Conservation (phyloP, 2,329 filamentous ascomycete genomes). For the Aspergillus felis region DNA sequence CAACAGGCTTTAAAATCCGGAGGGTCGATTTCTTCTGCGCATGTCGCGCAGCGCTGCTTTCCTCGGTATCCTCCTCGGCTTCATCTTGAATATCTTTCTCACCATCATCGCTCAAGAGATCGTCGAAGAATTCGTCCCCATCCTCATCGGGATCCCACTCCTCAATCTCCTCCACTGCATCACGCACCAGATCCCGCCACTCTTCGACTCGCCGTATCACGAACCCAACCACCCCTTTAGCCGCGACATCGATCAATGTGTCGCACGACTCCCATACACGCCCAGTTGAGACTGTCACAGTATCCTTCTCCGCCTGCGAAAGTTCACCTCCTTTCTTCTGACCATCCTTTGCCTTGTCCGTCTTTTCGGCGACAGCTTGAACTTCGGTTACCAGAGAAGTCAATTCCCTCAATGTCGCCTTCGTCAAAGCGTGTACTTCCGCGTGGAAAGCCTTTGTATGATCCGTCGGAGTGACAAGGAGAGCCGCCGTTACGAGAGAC, state of each 20-base stretch:
- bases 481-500: slow-evolving; percentile 66
- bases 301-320: slow-evolving; percentile 38
- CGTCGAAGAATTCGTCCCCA: slow-evolving; percentile 52
- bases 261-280: slow-evolving; percentile 84
- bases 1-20: slow-evolving; percentile 41
- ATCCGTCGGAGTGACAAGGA: slow-evolving; percentile 57
- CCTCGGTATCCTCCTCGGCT: slow-evolving; percentile 19
- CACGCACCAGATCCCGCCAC: slow-evolving; percentile 70
- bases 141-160: slow-evolving; percentile 77
- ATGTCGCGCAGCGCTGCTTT: slow-evolving; percentile 32
- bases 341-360: slow-evolving; percentile 39
- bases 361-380: slow-evolving; percentile 42
- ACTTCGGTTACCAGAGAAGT: slow-evolving; percentile 58
- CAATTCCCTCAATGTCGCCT: slow-evolving; percentile 61
- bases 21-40: slow-evolving; percentile 40
- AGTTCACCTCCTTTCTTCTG: slow-evolving; percentile 26
- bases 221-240: slow-evolving; percentile 65
- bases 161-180: slow-evolving; percentile 80
- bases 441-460: slow-evolving; percentile 62
- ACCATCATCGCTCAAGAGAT: slow-evolving; percentile 30
- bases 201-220: slow-evolving; percentile 69
- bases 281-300: slow-evolving; percentile 66
- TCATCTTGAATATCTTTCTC: slow-evolving; percentile 18
- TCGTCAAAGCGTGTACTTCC: slow-evolving; percentile 60
- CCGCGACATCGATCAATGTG: slow-evolving; percentile 60